Percentiles rank a stretch among this genome's conserved stretches.
These are phyloP conservation scores for Candida sp. DNA, from an alignment of 1,139 yeast genomes.

Conservation along the genomic window DNA sequence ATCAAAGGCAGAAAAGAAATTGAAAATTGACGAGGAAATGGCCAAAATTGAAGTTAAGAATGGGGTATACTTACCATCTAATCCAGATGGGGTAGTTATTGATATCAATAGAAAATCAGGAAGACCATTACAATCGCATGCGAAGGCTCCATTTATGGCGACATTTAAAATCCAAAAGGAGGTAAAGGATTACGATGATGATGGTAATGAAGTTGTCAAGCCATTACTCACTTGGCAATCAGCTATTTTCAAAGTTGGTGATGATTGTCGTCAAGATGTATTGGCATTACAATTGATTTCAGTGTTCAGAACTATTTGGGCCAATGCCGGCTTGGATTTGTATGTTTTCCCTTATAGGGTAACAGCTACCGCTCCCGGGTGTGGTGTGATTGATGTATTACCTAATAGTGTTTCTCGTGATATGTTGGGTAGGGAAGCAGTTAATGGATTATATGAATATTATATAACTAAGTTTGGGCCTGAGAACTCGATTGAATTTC, in stretches of 20 bases:
- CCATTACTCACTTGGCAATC: slow-evolving; percentile 76
- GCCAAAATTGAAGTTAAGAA: slow-evolving; percentile 69
- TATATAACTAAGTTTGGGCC: slow-evolving; percentile 92
- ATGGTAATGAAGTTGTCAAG: slow-evolving; percentile 30
- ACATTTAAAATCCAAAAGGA: slow-evolving; percentile 79
- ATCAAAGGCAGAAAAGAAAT: slow-evolving; percentile 94
- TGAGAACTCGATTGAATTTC: slow-evolving; percentile 85
- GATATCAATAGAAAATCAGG: slow-evolving; percentile 94
- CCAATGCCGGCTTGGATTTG: slow-evolving; percentile 80
- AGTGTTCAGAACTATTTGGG: slow-evolving; percentile 89
- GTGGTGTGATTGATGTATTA: slow-evolving; percentile 97
- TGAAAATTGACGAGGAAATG: slow-evolving; percentile 97
- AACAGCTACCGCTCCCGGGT: slow-evolving; percentile 98
- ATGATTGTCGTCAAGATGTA: slow-evolving; percentile 98
- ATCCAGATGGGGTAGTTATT: slow-evolving; percentile 92
- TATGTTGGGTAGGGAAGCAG: slow-evolving; percentile 99
- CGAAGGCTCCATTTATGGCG: slow-evolving; percentile 98
- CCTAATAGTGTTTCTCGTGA: slow-evolving; percentile 96
- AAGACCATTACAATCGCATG: slow-evolving; percentile 96
- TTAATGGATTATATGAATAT: slow-evolving; percentile 93
- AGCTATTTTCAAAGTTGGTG: slow-evolving; percentile 98
- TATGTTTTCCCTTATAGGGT: slow-evolving; percentile 93
- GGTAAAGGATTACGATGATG: slow-evolving; percentile 41
- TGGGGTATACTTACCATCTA: slow-evolving; percentile 92
- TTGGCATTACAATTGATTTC: slow-evolving; percentile 90